A percentile compares a stretch with the other conserved stretches of the same genome.
phyloP scores from a whole-genome alignment of 2,329 filamentous ascomycete species.

The Tolypocladium sp. region DNA sequence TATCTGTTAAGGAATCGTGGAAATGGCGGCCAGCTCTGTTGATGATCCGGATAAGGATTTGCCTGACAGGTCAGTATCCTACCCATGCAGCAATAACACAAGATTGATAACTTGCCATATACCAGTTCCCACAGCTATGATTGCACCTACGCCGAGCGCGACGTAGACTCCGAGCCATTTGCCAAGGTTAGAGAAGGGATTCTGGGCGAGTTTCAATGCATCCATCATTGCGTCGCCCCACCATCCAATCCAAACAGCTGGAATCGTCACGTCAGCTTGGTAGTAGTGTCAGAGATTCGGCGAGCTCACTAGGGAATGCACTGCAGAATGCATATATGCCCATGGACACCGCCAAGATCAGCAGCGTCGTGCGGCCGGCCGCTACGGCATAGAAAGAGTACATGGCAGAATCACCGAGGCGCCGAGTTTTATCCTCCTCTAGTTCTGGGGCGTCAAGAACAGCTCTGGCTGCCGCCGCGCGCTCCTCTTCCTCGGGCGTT shows the following conservation, averaged over 20 bases:
- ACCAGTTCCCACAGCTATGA: neutral
- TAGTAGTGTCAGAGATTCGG: accelerated
- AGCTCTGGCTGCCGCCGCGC: neutral
- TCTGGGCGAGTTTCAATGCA: neutral
- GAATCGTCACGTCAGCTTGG: neutral
- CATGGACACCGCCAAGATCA: neutral
- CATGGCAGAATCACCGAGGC: neutral
- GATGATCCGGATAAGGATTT: neutral
- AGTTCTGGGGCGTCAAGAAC: neutral
- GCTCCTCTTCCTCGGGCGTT: neutral
- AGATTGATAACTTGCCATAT: neutral
- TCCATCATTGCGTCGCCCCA: neutral
- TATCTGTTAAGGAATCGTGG: neutral
- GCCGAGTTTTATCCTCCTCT: neutral
- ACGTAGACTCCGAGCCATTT: neutral
- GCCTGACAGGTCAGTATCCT: neutral
- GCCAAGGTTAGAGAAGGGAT: neutral
- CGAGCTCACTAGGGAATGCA: neutral
- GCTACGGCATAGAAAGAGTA: neutral
- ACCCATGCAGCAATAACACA: neutral
- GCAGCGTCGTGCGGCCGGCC: neutral
- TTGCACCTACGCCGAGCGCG: neutral
- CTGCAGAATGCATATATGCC: neutral
- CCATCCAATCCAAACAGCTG: neutral
- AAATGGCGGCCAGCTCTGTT: neutral